Evolutionary conservation across 192 early-diverging fungal species (phyloP).

Genomic region (Chytriomyces sp.): DNA sequence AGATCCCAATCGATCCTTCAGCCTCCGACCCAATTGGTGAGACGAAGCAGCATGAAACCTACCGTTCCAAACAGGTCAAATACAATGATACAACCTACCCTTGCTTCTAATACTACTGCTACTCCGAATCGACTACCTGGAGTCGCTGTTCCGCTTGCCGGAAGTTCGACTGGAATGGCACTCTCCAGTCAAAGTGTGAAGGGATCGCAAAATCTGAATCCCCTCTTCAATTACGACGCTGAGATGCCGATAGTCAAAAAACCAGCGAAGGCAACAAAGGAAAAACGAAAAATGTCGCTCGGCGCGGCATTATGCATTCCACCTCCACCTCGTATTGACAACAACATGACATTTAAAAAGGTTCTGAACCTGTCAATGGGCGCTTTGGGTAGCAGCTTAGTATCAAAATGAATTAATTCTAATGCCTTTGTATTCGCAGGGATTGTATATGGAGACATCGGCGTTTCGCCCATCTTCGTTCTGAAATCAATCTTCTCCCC

Average conservation of each 20-base stretch:
- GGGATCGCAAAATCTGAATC: not conserved
- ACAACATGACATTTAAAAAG: constrained; percentile 40
- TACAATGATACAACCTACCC: no score
- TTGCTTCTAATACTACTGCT: no score
- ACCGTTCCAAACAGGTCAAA: no score
- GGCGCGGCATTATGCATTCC: constrained; percentile 51
- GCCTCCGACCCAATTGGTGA: no score
- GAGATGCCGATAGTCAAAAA: constrained; percentile 8
- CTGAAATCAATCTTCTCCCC: constrained; percentile 45
- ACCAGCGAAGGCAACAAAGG: constrained; percentile 6
- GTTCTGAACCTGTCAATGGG: constrained; percentile 38
- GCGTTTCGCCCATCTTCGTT: constrained; percentile 59
- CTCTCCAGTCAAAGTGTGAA: not conserved
- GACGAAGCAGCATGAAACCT: no score
- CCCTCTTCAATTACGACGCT: constrained; percentile 16
- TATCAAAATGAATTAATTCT: no score
- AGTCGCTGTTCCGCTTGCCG: not conserved
- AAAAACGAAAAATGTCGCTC: constrained; percentile 45
- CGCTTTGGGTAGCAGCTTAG: constrained; percentile 41
- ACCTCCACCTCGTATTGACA: constrained; percentile 42
- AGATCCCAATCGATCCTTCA: no score
- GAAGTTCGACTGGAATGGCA: not conserved
- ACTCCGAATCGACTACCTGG: not conserved
- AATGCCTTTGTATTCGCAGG: no score
- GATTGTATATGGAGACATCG: constrained; percentile 58